phyloP scores from a whole-genome alignment of 2,329 filamentous ascomycete species.

The Cordyceps fumosorosea region DNA sequence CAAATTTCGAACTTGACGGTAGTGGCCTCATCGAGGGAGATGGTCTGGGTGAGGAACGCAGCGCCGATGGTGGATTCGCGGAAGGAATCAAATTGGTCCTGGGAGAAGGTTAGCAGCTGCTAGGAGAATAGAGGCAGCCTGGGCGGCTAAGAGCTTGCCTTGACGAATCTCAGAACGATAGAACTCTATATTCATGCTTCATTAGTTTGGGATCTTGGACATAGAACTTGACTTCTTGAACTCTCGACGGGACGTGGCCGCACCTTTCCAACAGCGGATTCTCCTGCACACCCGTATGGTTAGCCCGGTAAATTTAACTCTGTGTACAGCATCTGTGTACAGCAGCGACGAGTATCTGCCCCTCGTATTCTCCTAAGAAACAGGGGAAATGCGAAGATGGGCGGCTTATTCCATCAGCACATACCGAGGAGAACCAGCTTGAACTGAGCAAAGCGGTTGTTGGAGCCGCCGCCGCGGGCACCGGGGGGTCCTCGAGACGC shows the following conservation, averaged over 20 bases:
- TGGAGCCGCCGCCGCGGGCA: constrained; percentile 55
- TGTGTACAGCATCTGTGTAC: neutral
- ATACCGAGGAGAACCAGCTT: constrained; percentile 94
- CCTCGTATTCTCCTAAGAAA: no score
- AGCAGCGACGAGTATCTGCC: no score
- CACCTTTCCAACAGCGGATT: constrained; percentile 98
- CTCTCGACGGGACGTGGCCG: constrained; percentile 15
- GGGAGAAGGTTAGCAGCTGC: constrained; percentile 15
- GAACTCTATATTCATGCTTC: constrained; percentile 62
- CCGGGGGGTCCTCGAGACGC: constrained; percentile 68
- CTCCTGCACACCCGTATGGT: constrained; percentile 57
- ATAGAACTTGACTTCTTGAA: neutral
- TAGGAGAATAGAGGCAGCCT: neutral
- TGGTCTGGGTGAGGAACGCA: constrained; percentile 97
- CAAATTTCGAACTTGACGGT: constrained; percentile 99
- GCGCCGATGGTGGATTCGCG: constrained; percentile 97
- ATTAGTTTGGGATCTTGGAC: constrained; percentile 15
- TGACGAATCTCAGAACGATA: constrained; percentile 95
- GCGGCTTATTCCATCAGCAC: constrained; percentile 24
- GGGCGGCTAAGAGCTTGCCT: constrained; percentile 50
- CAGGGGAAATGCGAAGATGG: no score
- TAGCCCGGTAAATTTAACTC: constrained; percentile 12
- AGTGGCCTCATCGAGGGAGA: constrained; percentile 94
- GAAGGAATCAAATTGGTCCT: constrained; percentile 99
- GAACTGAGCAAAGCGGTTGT: constrained; percentile 95